These are phyloP conservation scores for Candolleomyces eurysporus DNA, from an alignment of 768 basidiomycete species.

Conservation along the genomic window DNA sequence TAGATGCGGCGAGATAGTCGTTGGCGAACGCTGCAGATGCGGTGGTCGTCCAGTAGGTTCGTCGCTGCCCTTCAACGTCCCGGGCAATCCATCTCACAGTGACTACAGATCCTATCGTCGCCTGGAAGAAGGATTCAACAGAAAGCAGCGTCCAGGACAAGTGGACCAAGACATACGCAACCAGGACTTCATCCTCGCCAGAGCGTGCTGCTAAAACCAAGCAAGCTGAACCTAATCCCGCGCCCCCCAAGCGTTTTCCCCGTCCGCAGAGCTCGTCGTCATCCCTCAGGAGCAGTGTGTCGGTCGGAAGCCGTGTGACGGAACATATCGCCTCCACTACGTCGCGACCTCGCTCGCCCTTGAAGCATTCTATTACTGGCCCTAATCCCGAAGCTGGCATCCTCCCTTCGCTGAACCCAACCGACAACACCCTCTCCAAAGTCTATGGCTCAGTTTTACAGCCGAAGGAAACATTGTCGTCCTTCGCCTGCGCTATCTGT, in stretches of 20 bases:
- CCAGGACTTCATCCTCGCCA: conserved; percentile 44
- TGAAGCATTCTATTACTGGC: conserved; percentile 51
- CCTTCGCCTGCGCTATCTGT: conserved; percentile 70
- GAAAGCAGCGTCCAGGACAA: conserved; percentile 52
- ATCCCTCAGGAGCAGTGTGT: conserved; percentile 20
- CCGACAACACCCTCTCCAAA: conserved; percentile 66
- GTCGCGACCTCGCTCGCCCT: conserved; percentile 55
- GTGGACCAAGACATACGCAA: conserved; percentile 80
- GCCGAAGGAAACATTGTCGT: conserved; percentile 67
- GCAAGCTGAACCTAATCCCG: not conserved
- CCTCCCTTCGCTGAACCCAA: conserved; percentile 50
- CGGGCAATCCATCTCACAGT: not conserved
- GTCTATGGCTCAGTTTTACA: conserved; percentile 85
- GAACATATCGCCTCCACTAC: conserved; percentile 58
- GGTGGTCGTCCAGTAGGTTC: conserved; percentile 77
- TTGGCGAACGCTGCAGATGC: conserved; percentile 70
- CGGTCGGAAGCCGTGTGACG: conserved; percentile 47
- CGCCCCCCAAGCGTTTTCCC: conserved; percentile 48
- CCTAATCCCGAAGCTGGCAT: conserved; percentile 59
- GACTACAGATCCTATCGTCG: conserved; percentile 60
- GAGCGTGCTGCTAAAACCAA: conserved; percentile 14
- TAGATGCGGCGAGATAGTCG: conserved; percentile 81
- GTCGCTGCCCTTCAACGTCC: conserved; percentile 24
- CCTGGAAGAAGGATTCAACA: conserved; percentile 53
- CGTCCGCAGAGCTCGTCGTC: conserved; percentile 35